These are phyloP conservation scores for Helotiales sp. DNA, from an alignment of 2,329 filamentous ascomycete species.

Conservation along the genomic window DNA sequence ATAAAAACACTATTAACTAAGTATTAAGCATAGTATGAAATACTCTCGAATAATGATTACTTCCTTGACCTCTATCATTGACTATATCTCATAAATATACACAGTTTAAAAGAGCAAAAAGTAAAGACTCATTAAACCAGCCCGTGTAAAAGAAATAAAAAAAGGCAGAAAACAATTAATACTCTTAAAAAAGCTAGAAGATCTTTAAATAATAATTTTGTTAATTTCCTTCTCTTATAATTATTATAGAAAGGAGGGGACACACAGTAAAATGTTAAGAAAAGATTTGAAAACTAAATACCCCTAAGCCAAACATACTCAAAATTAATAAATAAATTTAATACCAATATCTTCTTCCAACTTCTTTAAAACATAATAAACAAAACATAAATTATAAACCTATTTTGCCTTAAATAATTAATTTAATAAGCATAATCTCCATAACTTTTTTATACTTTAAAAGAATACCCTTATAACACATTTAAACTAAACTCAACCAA, in stretches of 20 bases:
- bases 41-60: neutral
- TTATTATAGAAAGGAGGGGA: neutral
- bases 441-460: too few relatives aligned
- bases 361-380: neutral
- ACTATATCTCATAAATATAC: neutral
- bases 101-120: neutral
- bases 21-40: neutral
- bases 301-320: too few relatives aligned
- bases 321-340: too few relatives aligned
- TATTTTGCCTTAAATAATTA: neutral
- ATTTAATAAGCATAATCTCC: neutral
- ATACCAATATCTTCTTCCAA: neutral
- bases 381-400: neutral
- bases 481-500: too few relatives aligned
- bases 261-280: neutral
- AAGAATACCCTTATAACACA: too few relatives aligned
- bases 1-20: neutral
- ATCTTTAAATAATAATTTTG: neutral
- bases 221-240: neutral
- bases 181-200: neutral
- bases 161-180: neutral
- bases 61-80: neutral
- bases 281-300: neutral
- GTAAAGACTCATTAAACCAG: neutral
- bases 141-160: neutral